Base-by-base conservation (phyloP, 345 rosid species). In the Citrus medica region DNA sequence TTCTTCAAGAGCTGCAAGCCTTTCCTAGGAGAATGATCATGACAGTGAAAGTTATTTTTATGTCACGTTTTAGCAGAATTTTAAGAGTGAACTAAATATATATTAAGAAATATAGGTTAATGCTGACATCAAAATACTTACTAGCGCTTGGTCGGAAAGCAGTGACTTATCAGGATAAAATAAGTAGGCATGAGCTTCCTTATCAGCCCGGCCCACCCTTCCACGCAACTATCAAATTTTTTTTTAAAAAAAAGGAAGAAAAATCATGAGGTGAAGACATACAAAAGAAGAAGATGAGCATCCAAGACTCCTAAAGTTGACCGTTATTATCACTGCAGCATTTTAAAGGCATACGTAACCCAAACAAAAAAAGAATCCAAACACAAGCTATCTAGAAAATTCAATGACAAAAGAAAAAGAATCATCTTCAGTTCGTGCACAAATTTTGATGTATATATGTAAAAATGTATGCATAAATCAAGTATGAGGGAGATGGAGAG, bases 201-300 rank as follows among this genome's bases (percentile, higher is more conserved):
- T 93, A 86, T 91, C 99, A 16, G 97, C 97, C 60, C 99, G 93
- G 32, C 99, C 98, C 82, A 95, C 99, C 86, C 99, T 90, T 88
- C 99, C 98, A 71, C 98, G 97, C 89, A 93, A 83, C 99, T 95
- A 82, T 83, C n/a, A 72, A 53, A 35, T 35, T 35, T 35, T 75
- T 83, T 46, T 12, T 3, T 1, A 46, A 46, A 13, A 42, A 10
- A 9, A 9, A 9, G 13, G 3, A 10, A 46, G 5, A n/a, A 53
- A 19, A 21, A 63, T 56, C 30, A 77, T 72, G n/a, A 79, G 46
- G n/a, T 72, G 25, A 79, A 60, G 27, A 72, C 33, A 55, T 27
- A 7, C 48, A 72, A 24, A 58, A 66, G 65, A 53, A 80, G 60
- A 72, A 56, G 25, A 73, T 64, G 32, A 60, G 74, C 35, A 27